Conservation (phyloP, 192 early-diverging fungal genomes). For the Thamnidium elegans region DNA sequence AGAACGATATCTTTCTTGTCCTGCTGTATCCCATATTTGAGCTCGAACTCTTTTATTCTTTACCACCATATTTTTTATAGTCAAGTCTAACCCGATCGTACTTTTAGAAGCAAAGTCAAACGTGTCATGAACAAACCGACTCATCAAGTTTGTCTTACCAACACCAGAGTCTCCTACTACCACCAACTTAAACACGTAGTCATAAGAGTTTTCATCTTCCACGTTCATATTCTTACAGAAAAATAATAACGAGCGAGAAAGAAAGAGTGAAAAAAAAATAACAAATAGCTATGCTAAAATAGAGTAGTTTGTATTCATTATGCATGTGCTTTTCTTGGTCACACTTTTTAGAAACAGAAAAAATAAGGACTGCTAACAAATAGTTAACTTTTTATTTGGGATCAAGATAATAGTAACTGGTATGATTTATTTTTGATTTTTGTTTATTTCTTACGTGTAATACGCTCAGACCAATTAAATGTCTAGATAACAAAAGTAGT, state of each 20-base stretch:
- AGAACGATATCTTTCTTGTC: slow-evolving; percentile 84
- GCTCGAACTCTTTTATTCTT: slow-evolving; percentile 61
- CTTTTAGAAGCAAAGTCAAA: slow-evolving; percentile 43
- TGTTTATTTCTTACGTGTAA: too few relatives aligned
- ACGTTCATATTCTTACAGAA: not conserved
- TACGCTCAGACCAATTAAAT: too few relatives aligned
- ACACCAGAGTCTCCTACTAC: slow-evolving; percentile 55
- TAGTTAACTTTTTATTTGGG: too few relatives aligned
- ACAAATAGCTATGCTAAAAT: not conserved
- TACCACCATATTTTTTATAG: slow-evolving; percentile 30
- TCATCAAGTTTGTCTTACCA: slow-evolving; percentile 46
- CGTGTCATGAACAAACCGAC: slow-evolving; percentile 42
- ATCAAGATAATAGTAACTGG: too few relatives aligned
- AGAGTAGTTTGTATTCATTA: slow-evolving; percentile 1
- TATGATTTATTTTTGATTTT: too few relatives aligned
- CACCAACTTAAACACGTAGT: slow-evolving; percentile 55
- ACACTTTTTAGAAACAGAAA: too few relatives aligned
- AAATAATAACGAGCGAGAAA: not conserved
- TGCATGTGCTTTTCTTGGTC: not conserved
- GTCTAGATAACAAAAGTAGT: too few relatives aligned
- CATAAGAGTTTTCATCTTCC: slow-evolving; percentile 37
- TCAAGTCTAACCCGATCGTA: slow-evolving; percentile 46
- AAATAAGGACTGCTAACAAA: too few relatives aligned
- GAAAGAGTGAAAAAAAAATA: not conserved
- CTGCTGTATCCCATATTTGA: slow-evolving; percentile 81